Evolutionary conservation across 2,329 filamentous ascomycete species (phyloP), one percentile per base, ranked within the genome.

Genomic region (Nemania serpens): DNA sequence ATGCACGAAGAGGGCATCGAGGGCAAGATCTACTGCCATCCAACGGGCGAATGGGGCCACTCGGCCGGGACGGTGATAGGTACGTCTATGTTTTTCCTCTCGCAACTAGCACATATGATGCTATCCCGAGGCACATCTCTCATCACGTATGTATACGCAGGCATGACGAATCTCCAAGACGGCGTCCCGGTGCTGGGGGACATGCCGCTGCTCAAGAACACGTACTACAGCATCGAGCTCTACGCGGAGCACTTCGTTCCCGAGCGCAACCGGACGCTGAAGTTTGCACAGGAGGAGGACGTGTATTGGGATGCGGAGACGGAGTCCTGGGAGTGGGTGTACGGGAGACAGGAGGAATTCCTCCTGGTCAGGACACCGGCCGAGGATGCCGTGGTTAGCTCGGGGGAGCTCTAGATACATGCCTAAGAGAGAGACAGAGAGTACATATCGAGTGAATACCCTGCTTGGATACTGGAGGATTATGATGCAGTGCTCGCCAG

Each of bases 201-300:
- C 37, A 63, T 82, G 46, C 78, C 78, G 0, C 64, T 82, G 12
- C 66, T 82, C 41, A 70, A 76, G 50, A 70, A 78, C 43, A 81
- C 76, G 9, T 82, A 81, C 68, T 82, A 81, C 68, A 82, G 80
- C 69, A 74, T 82, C 54, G 80, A 83, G 70, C 75, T 83, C n/a
- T 75, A 74, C 53, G 81, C 79, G 2, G 76, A 79, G 68, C 77
- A 81, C 63, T 80, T 76, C 55, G 77, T 82, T 7, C 76, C 77
- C 0, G 80, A 82, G 66, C 66, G 69, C 22, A 80, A 81, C 58
- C 70, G 66, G 62, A 80, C 78, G 1, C 68, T 81, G 37, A 67
- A 73, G n/a, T 82, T 83, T 47, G 77, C 79, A 2, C 74, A 79
- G 39, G 81, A 83, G 62, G 81, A 82, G 63, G 80, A 82, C 63